These are phyloP conservation scores for Fragilariopsis cylindrus DNA, from an alignment of 108 stramenopile species.

Conservation along the genomic window DNA sequence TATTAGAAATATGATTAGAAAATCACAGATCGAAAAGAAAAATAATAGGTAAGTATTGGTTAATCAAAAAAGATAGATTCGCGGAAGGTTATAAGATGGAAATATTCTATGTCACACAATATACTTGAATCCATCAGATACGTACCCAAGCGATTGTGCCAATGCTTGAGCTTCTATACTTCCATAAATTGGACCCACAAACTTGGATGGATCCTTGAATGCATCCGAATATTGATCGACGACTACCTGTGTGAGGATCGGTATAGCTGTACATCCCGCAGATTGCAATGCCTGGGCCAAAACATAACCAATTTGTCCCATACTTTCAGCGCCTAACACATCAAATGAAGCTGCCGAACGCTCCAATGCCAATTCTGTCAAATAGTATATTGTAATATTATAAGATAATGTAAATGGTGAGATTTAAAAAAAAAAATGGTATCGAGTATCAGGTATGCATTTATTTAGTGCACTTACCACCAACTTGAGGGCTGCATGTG, in stretches of 20 bases:
- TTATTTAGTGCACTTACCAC: conserved; percentile 12
- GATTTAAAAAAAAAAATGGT: too few relatives aligned
- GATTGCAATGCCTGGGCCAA: conserved; percentile 70
- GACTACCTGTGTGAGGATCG: conserved; percentile 77
- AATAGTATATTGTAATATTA: not conserved
- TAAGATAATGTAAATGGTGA: not conserved
- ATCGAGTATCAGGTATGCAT: too few relatives aligned
- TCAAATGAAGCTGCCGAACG: conserved; percentile 68
- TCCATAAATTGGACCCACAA: conserved; percentile 85
- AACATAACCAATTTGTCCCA: conserved; percentile 85
- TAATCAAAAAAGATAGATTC: not conserved
- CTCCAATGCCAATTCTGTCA: conserved; percentile 68
- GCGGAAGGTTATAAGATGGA: too few relatives aligned
- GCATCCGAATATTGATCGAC: conserved; percentile 71
- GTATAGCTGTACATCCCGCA: conserved; percentile 53
- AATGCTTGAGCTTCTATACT: conserved; percentile 78
- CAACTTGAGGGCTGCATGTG: conserved; percentile 84
- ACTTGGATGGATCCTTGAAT: conserved; percentile 75
- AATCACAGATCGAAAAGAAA: not conserved
- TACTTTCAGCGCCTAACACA: conserved; percentile 78
- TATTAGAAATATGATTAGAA: not conserved
- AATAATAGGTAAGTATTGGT: not conserved
- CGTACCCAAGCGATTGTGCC: conserved; percentile 56
- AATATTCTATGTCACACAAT: too few relatives aligned
- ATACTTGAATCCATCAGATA: not conserved